Conservation (phyloP, 768 basidiomycete genomes). For the Leccinum olivaceopallidum region DNA sequence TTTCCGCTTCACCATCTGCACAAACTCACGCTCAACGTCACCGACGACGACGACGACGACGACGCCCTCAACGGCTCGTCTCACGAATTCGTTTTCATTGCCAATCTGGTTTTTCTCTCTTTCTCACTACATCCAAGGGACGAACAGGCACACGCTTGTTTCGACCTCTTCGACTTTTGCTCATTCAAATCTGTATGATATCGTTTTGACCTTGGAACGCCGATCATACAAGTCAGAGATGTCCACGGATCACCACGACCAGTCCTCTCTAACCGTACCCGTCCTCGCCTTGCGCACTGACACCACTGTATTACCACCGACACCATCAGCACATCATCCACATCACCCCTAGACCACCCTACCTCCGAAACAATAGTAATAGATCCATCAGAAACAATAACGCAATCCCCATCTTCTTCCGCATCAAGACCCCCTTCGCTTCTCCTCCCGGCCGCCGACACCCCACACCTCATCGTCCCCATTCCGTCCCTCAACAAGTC, state of each 20-base stretch:
- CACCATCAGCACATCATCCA: slow-evolving; percentile 18
- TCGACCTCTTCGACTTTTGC: neutral
- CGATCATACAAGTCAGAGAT: slow-evolving; percentile 23
- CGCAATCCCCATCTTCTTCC: slow-evolving; percentile 13
- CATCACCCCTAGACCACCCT: slow-evolving; percentile 23
- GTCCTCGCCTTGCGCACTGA: slow-evolving; percentile 16
- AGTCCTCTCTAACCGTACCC: slow-evolving; percentile 15
- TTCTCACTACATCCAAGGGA: slow-evolving; percentile 11
- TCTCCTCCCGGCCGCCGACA: slow-evolving; percentile 13
- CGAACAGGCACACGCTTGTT: slow-evolving; percentile 8
- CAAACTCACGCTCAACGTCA: neutral
- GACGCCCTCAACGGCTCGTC: neutral
- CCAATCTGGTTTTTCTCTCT: slow-evolving; percentile 4
- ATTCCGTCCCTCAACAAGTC: slow-evolving; percentile 38
- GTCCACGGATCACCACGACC: slow-evolving; percentile 27
- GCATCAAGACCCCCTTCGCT: slow-evolving; percentile 24
- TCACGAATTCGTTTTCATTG: slow-evolving; percentile 8
- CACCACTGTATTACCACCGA: slow-evolving; percentile 27
- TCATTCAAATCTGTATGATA: slow-evolving; percentile 20
- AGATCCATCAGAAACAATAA: slow-evolving; percentile 19
- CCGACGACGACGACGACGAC: neutral
- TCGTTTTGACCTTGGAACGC: slow-evolving; percentile 14
- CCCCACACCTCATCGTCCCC: slow-evolving; percentile 39
- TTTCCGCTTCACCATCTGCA: slow-evolving; percentile 3
- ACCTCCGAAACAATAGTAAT: slow-evolving; percentile 22